phyloP scores from a whole-genome alignment of 2,329 filamentous ascomycete species.

The Chalara sp. region DNA sequence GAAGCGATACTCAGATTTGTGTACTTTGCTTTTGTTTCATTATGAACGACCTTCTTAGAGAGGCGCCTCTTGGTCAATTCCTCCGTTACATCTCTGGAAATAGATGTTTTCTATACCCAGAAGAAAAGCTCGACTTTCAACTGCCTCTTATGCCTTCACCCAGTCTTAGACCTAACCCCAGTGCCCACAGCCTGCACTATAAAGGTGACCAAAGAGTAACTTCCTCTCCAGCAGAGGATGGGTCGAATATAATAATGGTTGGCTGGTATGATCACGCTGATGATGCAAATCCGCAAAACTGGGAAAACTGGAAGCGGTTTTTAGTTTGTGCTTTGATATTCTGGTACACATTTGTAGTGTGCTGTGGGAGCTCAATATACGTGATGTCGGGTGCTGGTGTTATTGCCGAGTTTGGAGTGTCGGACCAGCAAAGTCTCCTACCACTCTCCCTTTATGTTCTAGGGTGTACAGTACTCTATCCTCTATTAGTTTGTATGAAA shows the following conservation, averaged over 20 bases:
- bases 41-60: conserved; percentile 3
- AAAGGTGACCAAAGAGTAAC: no score
- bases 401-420: conserved; percentile 44
- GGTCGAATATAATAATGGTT: conserved; percentile 33
- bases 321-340: conserved; percentile 38
- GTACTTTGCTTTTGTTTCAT: no score
- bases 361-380: conserved; percentile 40
- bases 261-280: conserved; percentile 47
- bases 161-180: no score
- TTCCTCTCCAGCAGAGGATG: no score
- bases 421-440: conserved; percentile 41
- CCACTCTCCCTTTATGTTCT: conserved; percentile 55
- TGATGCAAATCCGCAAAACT: conserved; percentile 45
- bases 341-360: conserved; percentile 50
- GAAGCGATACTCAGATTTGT: no score
- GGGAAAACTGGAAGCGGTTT: conserved; percentile 34
- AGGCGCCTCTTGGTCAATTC: conserved; percentile 45
- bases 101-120: conserved; percentile 47
- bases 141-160: not conserved
- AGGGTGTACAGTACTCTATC: conserved; percentile 16
- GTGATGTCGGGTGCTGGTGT: conserved; percentile 33
- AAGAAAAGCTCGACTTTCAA: conserved; percentile 45
- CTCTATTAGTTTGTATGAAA: conserved; percentile 25
- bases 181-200: no score
- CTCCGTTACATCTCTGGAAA: conserved; percentile 46